These are phyloP conservation scores for Fibroporia radiculosa DNA, from an alignment of 768 basidiomycete genomes.

Conservation along the genomic window DNA sequence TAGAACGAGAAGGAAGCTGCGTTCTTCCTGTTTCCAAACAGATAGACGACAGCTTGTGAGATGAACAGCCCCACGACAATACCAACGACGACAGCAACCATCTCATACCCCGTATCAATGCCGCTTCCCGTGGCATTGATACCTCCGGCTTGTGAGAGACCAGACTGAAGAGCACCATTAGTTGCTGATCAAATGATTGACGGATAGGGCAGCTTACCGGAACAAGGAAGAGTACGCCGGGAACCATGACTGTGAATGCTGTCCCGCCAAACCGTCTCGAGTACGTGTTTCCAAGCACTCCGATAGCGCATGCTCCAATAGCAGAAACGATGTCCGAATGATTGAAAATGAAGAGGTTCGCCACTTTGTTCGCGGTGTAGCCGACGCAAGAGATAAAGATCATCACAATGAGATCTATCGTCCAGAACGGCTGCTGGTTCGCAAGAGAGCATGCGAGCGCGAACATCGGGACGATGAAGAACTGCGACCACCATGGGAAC, in stretches of 20 bases:
- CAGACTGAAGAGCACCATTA: conserved; percentile 64
- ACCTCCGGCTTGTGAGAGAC: conserved; percentile 80
- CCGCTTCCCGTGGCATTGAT: conserved; percentile 75
- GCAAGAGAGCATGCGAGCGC: conserved; percentile 64
- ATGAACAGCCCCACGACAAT: conserved; percentile 84
- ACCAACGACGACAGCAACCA: conserved; percentile 85
- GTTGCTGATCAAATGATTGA: not conserved
- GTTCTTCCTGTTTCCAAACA: conserved; percentile 74
- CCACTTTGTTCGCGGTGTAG: conserved; percentile 74
- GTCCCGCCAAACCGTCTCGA: conserved; percentile 79
- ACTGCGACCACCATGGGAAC: conserved; percentile 72
- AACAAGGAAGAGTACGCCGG: conserved; percentile 80
- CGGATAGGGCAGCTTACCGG: conserved; percentile 70
- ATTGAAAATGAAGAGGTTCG: conserved; percentile 80
- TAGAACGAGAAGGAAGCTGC: conserved; percentile 79
- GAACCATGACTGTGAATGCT: conserved; percentile 87
- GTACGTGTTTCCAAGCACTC: conserved; percentile 72
- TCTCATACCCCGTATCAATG: conserved; percentile 78
- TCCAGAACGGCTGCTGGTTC: conserved; percentile 71
- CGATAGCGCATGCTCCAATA: conserved; percentile 79
- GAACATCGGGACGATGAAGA: conserved; percentile 71
- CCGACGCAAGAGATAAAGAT: conserved; percentile 75
- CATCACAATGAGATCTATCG: conserved; percentile 73
- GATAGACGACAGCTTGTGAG: conserved; percentile 78
- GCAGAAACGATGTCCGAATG: conserved; percentile 80